Evolutionary conservation across 257 asterid species (phyloP), one percentile per base, ranked within the genome.

Genomic region (Nyctanthes arbortristis): DNA sequence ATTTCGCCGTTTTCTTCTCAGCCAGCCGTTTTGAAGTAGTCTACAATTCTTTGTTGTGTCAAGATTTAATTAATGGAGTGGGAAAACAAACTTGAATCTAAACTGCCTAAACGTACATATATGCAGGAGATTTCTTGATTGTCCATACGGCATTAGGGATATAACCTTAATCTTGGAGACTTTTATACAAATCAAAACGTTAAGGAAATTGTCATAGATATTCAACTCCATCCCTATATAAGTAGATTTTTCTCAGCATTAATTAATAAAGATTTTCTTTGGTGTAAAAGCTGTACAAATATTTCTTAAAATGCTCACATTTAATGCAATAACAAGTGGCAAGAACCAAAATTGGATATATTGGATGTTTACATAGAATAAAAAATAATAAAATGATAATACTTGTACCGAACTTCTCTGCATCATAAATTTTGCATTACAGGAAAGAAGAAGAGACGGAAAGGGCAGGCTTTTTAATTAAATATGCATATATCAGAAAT

Each of bases 11-110:
- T 76, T 89, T 92, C 82, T 86, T 88, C 75, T 80, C 89, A 30
- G 96, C 84, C 61, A 89, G 69, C 57, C 98, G 74, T 79, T 84
- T 92, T 9, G 98, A 89, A 67, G 87, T 92, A 0, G 96, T 92
- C 98, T 89, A 78, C 69, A 75, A 63, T 12, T 24, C 30, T 65
- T 43, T 43, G 22, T 13, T n/a, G 4, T 4, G 14, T 40, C 49
- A 40, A 40, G 49, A 14, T 40, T 40, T 40, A 16, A 14, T 40
- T n/a, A n/a, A n/a, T n/a, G 22, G 52, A 40, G 52, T 40, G 13
- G 52, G 22, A 40, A 40, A 40, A 40, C 52, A 40, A 40, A 40
- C 2, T 40, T 40, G 52, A 13, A 40, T 14, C n/a, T n/a, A 40
- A 40, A 40, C 7, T 16, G 52, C 20, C 52, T 3, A 4, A 20